phyloP scores from a whole-genome alignment of 768 basidiomycete genomes.

The Russula vinacea region DNA sequence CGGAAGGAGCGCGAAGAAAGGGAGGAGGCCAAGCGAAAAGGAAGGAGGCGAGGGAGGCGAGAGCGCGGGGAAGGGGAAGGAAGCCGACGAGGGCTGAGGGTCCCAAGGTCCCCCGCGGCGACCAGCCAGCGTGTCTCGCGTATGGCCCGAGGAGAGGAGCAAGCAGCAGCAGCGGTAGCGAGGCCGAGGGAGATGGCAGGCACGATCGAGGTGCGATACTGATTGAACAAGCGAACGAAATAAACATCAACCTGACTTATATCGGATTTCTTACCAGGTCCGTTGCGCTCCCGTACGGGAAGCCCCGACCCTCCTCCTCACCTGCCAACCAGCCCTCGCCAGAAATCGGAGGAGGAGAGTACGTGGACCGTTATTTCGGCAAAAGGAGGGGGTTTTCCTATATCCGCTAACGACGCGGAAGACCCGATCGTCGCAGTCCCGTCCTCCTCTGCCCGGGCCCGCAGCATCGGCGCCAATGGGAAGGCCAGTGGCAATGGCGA shows the following conservation, averaged over 20 bases:
- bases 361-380: background rate
- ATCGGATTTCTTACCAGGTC: background rate
- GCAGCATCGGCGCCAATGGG: background rate
- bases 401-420: background rate
- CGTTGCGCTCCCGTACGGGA: background rate
- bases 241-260: background rate
- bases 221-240: too few relatives aligned
- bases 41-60: background rate
- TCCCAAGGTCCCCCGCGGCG: background rate
- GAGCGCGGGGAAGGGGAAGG: too few relatives aligned
- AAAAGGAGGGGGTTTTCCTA: too few relatives aligned
- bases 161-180: background rate
- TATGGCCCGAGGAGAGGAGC: background rate
- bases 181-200: background rate
- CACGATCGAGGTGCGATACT: background rate
- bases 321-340: background rate
- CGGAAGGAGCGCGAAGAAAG: conserved; percentile 1
- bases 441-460: background rate
- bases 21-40: background rate
- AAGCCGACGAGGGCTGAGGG: background rate
- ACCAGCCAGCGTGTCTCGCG: background rate
- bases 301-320: background rate
- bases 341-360: background rate
- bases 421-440: background rate
- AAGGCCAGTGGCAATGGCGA: background rate